Evolutionary conservation across 441 rosid genomes (phyloP), one percentile per base, ranked within the genome.

Genomic region (Raphanus hybrid): DNA sequence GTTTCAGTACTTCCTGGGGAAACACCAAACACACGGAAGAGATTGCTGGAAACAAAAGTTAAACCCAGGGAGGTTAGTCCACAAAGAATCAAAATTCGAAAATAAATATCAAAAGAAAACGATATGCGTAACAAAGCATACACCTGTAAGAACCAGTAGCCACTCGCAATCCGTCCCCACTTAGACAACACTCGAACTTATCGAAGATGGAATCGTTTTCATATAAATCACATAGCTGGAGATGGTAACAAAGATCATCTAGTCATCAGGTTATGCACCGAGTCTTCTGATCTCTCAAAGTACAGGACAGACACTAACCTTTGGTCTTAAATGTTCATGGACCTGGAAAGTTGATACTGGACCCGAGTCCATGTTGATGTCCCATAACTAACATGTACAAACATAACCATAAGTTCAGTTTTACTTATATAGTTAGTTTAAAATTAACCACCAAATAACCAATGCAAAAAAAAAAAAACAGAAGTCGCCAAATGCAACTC

Each of bases 131-230:
- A n/a, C n/a, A n/a, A n/a, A 14, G 57, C 75, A 79, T 75, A 80
- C 62, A 95, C 98, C 97, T 92, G 89, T 93, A 95, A 64, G 99
- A 95, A 75, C 99, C 98, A 12, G 98, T 87, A 23, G 99, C 95
- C 55, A 93, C 92, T 78, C 98, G 88, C 69, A 80, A 69, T 71
- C 98, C 98, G 73, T 93, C 97, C 48, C 99, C 98, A 76, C 99
- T 93, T 75, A 90, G 76, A 82, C 97, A 95, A 76, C 99, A 95
- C 80, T 95, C 98, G 29, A 95, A 95, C 82, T 95, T 95, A 76
- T 95, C 98, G 61, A 95, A 92, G 87, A 95, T 93, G 6, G 98
- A 95, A 85, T 94, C 98, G 57, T 91, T 78, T 78, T 78, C 81
- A 37, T 78, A 78, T 63, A 78, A 74, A 62, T 79, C 82, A 69